Conservation (phyloP, 176 grass and related monocot genomes). For the Aechmea fasciata region DNA sequence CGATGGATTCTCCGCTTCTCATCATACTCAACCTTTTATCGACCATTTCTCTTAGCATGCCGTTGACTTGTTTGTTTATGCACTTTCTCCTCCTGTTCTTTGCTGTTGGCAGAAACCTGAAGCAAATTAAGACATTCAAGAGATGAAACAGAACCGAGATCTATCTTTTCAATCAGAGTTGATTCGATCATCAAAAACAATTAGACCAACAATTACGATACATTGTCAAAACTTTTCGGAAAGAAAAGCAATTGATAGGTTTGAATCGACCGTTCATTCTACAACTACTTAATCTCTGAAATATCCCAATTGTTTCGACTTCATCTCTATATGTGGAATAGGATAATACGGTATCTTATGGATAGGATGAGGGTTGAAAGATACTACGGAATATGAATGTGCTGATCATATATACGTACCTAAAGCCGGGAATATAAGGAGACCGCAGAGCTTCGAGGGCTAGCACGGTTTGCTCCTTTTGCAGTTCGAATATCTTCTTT, state of each 20-base stretch:
- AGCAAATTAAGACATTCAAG: not conserved
- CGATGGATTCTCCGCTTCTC: conserved; percentile 14
- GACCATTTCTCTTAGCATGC: conserved; percentile 44
- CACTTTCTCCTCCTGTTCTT: conserved; percentile 39
- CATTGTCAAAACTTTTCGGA: too few relatives aligned
- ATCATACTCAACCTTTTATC: conserved; percentile 32
- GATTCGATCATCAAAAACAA: conserved; percentile 1
- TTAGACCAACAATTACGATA: too few relatives aligned
- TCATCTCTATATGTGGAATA: too few relatives aligned
- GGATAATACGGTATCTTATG: too few relatives aligned
- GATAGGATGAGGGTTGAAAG: too few relatives aligned
- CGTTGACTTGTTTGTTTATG: conserved; percentile 29
- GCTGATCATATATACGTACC: conserved; percentile 13
- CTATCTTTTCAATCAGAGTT: not conserved
- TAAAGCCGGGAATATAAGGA: conserved; percentile 47
- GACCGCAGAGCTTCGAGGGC: conserved; percentile 20
- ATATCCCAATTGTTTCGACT: too few relatives aligned
- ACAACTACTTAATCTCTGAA: not conserved
- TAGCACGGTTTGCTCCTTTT: conserved; percentile 41
- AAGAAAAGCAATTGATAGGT: conserved; percentile 39
- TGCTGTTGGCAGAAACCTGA: conserved; percentile 51
- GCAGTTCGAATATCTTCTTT: conserved; percentile 56
- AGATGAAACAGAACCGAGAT: not conserved
- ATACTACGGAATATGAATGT: too few relatives aligned
- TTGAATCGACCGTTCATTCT: not conserved